Percentiles rank a stretch among this genome's conserved stretches.
Conservation (phyloP, 1,284 basidiomycete species). For the Kwoniella shivajii region DNA sequence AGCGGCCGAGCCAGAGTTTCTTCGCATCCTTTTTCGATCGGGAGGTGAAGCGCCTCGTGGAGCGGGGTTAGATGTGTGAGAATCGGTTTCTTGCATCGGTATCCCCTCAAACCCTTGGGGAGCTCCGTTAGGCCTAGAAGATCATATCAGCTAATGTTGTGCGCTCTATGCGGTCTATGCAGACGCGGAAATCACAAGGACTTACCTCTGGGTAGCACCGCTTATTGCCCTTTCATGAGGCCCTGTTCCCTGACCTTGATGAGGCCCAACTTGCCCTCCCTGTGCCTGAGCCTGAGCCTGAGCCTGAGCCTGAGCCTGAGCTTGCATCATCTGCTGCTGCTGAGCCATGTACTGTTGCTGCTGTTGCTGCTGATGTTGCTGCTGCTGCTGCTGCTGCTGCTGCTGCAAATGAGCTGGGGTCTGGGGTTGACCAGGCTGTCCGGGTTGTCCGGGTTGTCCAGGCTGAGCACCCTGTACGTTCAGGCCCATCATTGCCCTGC, state of each 20-base stretch:
- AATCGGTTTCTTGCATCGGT: conserved; percentile 26
- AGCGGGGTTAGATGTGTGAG: conserved; percentile 8
- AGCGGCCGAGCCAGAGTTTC: conserved; percentile 43
- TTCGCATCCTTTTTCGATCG: conserved; percentile 43
- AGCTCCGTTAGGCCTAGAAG: conserved; percentile 23
- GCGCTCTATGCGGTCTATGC: neutral
- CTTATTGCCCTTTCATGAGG: conserved; percentile 16
- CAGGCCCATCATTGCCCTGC: conserved; percentile 30
- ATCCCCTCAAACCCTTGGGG: conserved; percentile 17
- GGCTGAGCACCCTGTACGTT: conserved; percentile 13
- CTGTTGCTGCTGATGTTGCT: conserved; percentile 17
- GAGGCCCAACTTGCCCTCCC: conserved; percentile 16
- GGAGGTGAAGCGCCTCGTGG: conserved; percentile 33
- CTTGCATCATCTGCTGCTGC: conserved; percentile 20
- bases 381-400: conserved; percentile 6
- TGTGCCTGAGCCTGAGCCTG: conserved; percentile 22
- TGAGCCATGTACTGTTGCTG: conserved; percentile 12
- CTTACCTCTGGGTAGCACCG: conserved; percentile 23
- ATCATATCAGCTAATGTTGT: neutral
- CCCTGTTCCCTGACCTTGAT: conserved; percentile 6
- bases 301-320: conserved; percentile 20
- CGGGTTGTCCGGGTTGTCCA: conserved; percentile 20
- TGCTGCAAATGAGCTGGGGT: conserved; percentile 9
- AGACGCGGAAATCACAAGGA: neutral
- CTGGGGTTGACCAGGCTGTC: conserved; percentile 14